Evolutionary conservation across 352 stramenopile genomes (phyloP), one percentile per base, ranked within the genome.

Genomic region (Globisporangium barbulae): DNA sequence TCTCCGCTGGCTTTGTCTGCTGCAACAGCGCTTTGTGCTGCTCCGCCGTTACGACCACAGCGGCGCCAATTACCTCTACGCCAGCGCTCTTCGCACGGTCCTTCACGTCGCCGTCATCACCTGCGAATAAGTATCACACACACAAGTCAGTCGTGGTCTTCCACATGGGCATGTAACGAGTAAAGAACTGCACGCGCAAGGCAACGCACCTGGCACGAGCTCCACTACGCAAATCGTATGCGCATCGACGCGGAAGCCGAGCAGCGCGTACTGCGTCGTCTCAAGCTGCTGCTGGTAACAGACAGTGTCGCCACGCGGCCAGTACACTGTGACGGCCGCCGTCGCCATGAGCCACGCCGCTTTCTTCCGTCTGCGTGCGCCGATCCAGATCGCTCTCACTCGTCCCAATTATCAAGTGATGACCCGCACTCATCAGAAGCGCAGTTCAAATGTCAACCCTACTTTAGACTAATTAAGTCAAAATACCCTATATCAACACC

Each of bases 291-390:
- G 37, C 10, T n/a, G 13, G 3, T n/a, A 9, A 12, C 35, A 3
- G 4, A 12, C 12, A 1, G 59, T 39, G 15, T 28, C 64, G 13
- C 3, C 57, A 68, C 50, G 13, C 28, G 80, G 78, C 78, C 78
- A 88, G 59, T 82, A 89, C 45, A 85, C 74, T 15, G 81, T 69
- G 25, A 67, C 55, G 19, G 39, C 41, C 17, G 52, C 41, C 61
- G 65, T 73, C 55, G 44, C 56, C 22, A 39, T 53, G 17, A 47
- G 7, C 22, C 41, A 8, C 17, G 35, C 35, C 35, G 35, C 35
- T 41, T n/a, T 3, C 22, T 15, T 33, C 13, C 15, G 28, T 15
- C 7, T 6, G 6, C 35, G 35, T 39, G 35, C 35, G 13, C 35
- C 31, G 31, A 62, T 48, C 30, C 56, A 53, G 37, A 41, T 55